Evolutionary conservation across 495 filamentous ascomycete genomes (phyloP), one percentile per base, ranked within the genome.

Genomic region (Penicillium lividum): DNA sequence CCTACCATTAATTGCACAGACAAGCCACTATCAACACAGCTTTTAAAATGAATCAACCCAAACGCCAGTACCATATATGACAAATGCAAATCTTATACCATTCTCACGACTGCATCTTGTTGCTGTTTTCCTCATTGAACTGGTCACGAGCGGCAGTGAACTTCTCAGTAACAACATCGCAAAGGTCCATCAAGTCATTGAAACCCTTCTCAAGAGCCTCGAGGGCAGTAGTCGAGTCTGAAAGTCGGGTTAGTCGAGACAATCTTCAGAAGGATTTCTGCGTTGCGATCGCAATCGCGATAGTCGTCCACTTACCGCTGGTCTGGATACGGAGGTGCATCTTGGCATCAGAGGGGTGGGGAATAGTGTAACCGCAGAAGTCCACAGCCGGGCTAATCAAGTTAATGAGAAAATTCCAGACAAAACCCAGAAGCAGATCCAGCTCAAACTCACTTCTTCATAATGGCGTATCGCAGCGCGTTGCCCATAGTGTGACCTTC

Each of bases 291-390:
- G 25, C 56, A 34, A 44, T 46, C 44, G 1, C n/a, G 3, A 42
- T 42, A 10, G 34, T 40, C 25, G 48, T 10, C 5, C 16, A 76
- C 85, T 65, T 74, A 97, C 94, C 90, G 62, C 89, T 96, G 53
- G 93, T 98, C 75, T 98, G 94, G 61, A 98, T 97, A 54, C 94
- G 85, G 30, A 98, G 74, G 69, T 97, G 95, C 94, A 98, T 97
- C 75, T 95, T 93, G 11, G 86, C 75, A 68, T 98, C 94, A 16
- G 93, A 96, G 34, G 95, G 94, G 77, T 98, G 94, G 8, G 94
- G 94, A 53, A 98, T 98, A 4, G 94, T 92, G 70, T 98, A 98
- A 44, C 93, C 94, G 76, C 95, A 98, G 75, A 98, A 94, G 67
- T 98, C 94, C 34, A 98, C 94, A 44, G 90, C 84, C 34, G 94